Percentiles rank a stretch among this genome's conserved stretches.
phyloP scores from a whole-genome alignment of 1,284 basidiomycete genomes.

The Ceraceosorus bombacis region DNA sequence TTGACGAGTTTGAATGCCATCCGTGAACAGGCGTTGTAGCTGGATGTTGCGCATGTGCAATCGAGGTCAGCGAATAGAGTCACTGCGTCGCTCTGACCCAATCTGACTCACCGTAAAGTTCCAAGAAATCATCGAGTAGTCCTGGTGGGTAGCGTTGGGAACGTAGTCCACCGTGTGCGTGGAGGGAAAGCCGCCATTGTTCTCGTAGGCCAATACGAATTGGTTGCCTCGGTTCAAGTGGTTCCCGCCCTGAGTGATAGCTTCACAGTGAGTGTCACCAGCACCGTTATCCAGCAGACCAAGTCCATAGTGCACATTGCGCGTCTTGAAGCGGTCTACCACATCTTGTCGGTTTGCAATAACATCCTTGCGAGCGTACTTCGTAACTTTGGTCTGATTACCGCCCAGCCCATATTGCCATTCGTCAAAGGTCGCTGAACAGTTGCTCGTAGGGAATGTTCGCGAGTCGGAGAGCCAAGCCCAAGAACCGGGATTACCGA shows the following conservation, averaged over 20 bases:
- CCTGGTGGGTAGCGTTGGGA: constrained; percentile 35
- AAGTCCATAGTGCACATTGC: constrained; percentile 35
- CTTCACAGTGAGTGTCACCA: constrained; percentile 37
- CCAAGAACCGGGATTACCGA: constrained; percentile 39
- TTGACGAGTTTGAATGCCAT: constrained; percentile 13
- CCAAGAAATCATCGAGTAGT: constrained; percentile 39
- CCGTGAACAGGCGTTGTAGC: constrained; percentile 31
- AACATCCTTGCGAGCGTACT: constrained; percentile 30
- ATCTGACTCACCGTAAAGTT: constrained; percentile 2
- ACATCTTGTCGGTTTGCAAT: constrained; percentile 18
- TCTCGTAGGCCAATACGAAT: constrained; percentile 19
- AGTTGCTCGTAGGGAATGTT: constrained; percentile 18
- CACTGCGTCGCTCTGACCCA: no score
- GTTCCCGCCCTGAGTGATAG: constrained; percentile 32
- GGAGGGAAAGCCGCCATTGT: constrained; percentile 18
- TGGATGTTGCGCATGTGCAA: constrained; percentile 4
- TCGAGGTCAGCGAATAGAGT: no score
- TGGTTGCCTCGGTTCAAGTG: constrained; percentile 33
- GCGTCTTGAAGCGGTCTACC: constrained; percentile 19
- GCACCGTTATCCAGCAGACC: constrained; percentile 41
- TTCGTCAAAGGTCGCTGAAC: constrained; percentile 16
- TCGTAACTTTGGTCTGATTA: constrained; percentile 19
- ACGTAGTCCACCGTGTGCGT: constrained; percentile 37
- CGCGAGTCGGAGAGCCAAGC: constrained; percentile 26
- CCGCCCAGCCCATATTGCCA: constrained; percentile 34